These are phyloP conservation scores for Oryza glumipatula DNA, from an alignment of 176 grass and related monocot species.

Conservation along the genomic window DNA sequence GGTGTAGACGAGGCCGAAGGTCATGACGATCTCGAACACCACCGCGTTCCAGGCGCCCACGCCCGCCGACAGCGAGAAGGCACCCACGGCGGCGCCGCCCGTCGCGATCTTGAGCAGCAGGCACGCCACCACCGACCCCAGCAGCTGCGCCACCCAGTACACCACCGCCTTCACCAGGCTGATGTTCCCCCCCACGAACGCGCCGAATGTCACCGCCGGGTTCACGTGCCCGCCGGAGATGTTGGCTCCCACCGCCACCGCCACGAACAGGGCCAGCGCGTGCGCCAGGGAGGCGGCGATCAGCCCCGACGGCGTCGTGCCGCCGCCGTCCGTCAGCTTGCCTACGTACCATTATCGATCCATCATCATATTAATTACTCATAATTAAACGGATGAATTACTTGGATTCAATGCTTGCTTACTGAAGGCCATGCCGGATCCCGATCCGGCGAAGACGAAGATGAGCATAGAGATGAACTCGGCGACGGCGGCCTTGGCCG, in stretches of 20 bases:
- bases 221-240: conserved; percentile 91
- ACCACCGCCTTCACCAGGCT: conserved; percentile 57
- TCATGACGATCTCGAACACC: conserved; percentile 84
- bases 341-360: conserved; percentile 19
- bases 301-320: conserved; percentile 51
- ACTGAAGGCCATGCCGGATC: conserved; percentile 83
- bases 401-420: neutral
- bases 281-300: conserved; percentile 74
- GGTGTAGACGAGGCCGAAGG: conserved; percentile 83
- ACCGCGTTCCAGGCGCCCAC: conserved; percentile 69
- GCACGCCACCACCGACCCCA: conserved; percentile 78
- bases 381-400: too few species aligned
- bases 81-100: conserved; percentile 43
- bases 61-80: conserved; percentile 64
- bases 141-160: conserved; percentile 84
- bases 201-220: conserved; percentile 87
- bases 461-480: conserved; percentile 91
- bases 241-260: conserved; percentile 68
- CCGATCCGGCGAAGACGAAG: conserved; percentile 86
- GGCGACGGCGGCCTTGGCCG: conserved; percentile 63
- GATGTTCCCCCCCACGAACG: conserved; percentile 81
- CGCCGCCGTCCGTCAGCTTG: conserved; percentile 68
- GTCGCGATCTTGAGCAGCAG: conserved; percentile 77
- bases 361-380: too few species aligned
- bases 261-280: conserved; percentile 68